Evolutionary conservation across 1,139 yeast species (phyloP), one percentile per base, ranked within the genome.

Genomic region (Geotrichum bryndzae): DNA sequence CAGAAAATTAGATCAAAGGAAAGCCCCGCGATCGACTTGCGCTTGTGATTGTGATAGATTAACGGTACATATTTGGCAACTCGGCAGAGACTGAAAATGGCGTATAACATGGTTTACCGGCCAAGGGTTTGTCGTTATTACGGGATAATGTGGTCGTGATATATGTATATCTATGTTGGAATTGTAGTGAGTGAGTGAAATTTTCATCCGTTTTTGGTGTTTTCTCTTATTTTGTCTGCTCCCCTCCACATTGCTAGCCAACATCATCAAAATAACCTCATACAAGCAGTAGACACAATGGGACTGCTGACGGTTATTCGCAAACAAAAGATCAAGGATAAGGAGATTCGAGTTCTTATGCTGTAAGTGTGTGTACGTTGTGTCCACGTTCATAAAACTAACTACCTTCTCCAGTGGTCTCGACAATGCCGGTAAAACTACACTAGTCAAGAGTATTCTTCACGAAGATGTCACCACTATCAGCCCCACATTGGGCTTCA

Each of bases 351-450:
- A 35, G 82, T 91, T 33, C 77, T 92, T 46, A 79, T 89, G 65
- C 79, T 92, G 72, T 76, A 68, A 57, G 77, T 68, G 13, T 1
- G 15, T 33, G 38, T 48, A 41, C 46, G 25, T 13, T 18, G 29
- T 13, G 18, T 13, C 22, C 2, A 33, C 25, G n/a, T 15, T 25
- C 11, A 31, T 38, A 15, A 13, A 23, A 22, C 54, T 53, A 45
- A 56, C 53, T 4, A 2, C 7, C 15, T 45, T 46, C n/a, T 13
- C 18, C 46, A 76, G 79, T 11, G 97, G 97, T 0, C 80, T 90
- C n/a, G 97, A 90, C 71, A 90, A 89, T 71, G 82, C 96, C 0
- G 97, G 97, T 5, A 90, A 90, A 71, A 88, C 96, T 1, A 88
- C 96, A 0, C 82, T 91, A 5, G 86, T 90, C 41, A 84, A 84